Conservation (phyloP, 1,139 yeast genomes). For the Protomyces inundatus region DNA sequence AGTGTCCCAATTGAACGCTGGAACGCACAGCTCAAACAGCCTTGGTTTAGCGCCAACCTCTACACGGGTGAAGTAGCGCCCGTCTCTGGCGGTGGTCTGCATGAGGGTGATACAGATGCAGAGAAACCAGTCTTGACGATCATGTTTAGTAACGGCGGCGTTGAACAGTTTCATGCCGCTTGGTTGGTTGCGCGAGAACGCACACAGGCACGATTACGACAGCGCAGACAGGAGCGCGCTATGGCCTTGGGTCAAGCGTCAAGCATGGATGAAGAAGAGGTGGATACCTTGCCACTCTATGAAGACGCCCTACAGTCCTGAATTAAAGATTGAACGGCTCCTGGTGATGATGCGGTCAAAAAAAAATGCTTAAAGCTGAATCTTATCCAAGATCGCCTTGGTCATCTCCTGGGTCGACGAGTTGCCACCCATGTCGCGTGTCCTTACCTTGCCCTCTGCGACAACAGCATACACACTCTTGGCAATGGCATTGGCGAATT, state of each 20-base stretch:
- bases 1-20: constrained; percentile 12
- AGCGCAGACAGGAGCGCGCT: background rate
- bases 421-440: constrained; percentile 92
- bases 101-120: background rate
- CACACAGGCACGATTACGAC: background rate
- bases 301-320: background rate
- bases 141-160: constrained; percentile 19
- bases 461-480: constrained; percentile 83
- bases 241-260: background rate
- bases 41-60: constrained; percentile 21
- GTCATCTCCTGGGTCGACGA: constrained; percentile 87
- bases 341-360: background rate
- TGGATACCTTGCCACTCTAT: background rate
- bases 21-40: constrained; percentile 17
- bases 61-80: constrained; percentile 20
- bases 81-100: constrained; percentile 17
- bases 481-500: constrained; percentile 78
- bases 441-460: constrained; percentile 92
- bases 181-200: background rate
- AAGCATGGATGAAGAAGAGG: background rate
- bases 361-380: constrained; percentile 1
- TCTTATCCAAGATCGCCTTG: constrained; percentile 56
- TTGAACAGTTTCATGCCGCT: constrained; percentile 14
- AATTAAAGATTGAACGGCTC: background rate
- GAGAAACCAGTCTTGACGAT: background rate